Evolutionary conservation across 2,329 filamentous ascomycete genomes (phyloP), one percentile per base, ranked within the genome.

Genomic region (Chaetomium olivaceum): DNA sequence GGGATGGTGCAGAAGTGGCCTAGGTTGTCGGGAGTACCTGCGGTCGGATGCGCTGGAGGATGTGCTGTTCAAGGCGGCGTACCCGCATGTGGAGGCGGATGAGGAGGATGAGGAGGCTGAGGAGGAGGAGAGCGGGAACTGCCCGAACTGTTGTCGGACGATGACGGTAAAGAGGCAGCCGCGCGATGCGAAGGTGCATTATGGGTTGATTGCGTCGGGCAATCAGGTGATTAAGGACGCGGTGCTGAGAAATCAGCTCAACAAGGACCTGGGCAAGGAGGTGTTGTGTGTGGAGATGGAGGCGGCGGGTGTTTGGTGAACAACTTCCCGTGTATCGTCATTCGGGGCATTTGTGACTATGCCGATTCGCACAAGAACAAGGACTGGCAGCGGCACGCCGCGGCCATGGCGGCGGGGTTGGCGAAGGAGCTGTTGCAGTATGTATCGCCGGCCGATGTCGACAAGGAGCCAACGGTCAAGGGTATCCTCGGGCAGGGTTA

Each of bases 321-420:
- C 21, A 7, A 25, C 9, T 51, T 25, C 14, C 43, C 57, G 2
- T 59, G 57, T 36, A 19, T 60, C 8, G 58, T 60, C 6, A 51
- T 51, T 2, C 16, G 58, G 19, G 58, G 58, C 12, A 60, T 60
- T 2, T 51, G 29, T 21, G 46, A 60, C 29, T 60, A 60, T n/a
- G n/a, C 43, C 6, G 58, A 60, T n/a, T 51, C 58, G 0, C 58
- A 60, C 46, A 60, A 51, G 29, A 60, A 60, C 58, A 9, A 51
- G 2, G 11, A 2, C 19, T 60, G 58, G 58, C 58, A 60, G 9
- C 2, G 9, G 3, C 19, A 60, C 11, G 58, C 58, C 5, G 43
- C 58, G 11, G 23, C 21, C 19, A 27, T 21, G 9, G 57, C 57
- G 6, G 57, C 46, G 14, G 57, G 25, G 1, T 50, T 14, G 21